phyloP scores from a whole-genome alignment of 2,329 filamentous ascomycete species.

The Cladosporium colombiae region DNA sequence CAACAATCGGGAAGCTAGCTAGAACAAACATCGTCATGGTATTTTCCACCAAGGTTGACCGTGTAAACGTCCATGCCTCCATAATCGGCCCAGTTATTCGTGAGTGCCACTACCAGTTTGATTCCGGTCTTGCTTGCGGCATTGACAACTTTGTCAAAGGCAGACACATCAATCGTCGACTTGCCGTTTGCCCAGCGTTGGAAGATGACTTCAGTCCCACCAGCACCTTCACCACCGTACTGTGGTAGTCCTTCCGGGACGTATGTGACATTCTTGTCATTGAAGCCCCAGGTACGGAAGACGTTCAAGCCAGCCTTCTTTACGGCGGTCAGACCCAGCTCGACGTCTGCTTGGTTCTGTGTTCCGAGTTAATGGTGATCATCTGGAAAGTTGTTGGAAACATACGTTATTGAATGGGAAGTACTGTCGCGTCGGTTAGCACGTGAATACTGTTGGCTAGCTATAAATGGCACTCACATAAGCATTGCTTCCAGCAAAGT shows the following conservation, averaged over 20 bases:
- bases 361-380: conserved; percentile 31
- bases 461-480: conserved; percentile 43
- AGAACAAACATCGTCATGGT: conserved; percentile 50
- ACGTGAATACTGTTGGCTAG: neutral
- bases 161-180: conserved; percentile 46
- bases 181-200: conserved; percentile 52
- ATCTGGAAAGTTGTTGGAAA: conserved; percentile 37
- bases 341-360: conserved; percentile 48
- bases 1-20: too few relatives aligned
- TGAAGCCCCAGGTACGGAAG: conserved; percentile 60
- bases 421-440: conserved; percentile 4
- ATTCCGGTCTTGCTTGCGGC: conserved; percentile 52
- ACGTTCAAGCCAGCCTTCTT: conserved; percentile 54
- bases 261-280: conserved; percentile 57
- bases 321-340: conserved; percentile 49
- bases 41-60: conserved; percentile 54
- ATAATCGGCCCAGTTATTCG: conserved; percentile 62
- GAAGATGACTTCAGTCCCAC: conserved; percentile 49
- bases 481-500: conserved; percentile 60
- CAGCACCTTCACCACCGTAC: conserved; percentile 55
- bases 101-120: conserved; percentile 57
- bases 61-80: conserved; percentile 63
- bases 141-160: conserved; percentile 55
- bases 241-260: conserved; percentile 49
- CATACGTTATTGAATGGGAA: conserved; percentile 53